Evolutionary conservation across 768 basidiomycete species (phyloP), one percentile per base, ranked within the genome.

Genomic region (Lactarius sanguifluus): DNA sequence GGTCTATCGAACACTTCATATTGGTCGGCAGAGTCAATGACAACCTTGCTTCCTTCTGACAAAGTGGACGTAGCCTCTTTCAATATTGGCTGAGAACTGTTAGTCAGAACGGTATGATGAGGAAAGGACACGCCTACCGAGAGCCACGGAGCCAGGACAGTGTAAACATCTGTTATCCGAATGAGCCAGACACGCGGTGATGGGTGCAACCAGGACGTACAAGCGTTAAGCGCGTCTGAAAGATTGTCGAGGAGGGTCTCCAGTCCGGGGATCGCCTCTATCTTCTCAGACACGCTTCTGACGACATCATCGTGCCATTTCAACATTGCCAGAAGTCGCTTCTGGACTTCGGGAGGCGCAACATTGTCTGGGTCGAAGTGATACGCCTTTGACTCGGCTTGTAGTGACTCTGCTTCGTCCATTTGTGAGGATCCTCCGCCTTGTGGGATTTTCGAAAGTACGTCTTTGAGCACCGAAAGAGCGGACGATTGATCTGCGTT

Each of bases 1-100:
- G 84, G 82, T 71, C 89, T 82, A 71, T 87, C 79, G 76, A 90
- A 91, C 25, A 89, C 87, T 73, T 86, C 83, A 65, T 84, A 89
- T 75, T 90, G 88, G 68, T 90, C 89, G 40, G 85, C 82, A 30
- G 79, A 82, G 73, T 89, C 83, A 70, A 91, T 88, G 65, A 90
- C 86, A 32, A 85, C 83, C 72, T 87, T 86, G 71, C 86, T 87
- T 6, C 86, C 85, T 72, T 86, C 83, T 55, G 82, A 79, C 18
- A 90, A 80, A 15, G 82, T 84, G 3, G 76, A 74, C 13, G 84
- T 86, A 10, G 85, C 83, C 69, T 86, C 82, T 59, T 81, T 79
- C 28, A 89, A 77, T 62, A 89, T 80, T 12, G 88, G 89, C 85
- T 89, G 71, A 64, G 62, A 56, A 43, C 23, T 12, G 43, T 43